A percentile compares a stretch with the other conserved stretches of the same genome.
Conservation (phyloP, 768 basidiomycete genomes). For the Suillus variegatus region DNA sequence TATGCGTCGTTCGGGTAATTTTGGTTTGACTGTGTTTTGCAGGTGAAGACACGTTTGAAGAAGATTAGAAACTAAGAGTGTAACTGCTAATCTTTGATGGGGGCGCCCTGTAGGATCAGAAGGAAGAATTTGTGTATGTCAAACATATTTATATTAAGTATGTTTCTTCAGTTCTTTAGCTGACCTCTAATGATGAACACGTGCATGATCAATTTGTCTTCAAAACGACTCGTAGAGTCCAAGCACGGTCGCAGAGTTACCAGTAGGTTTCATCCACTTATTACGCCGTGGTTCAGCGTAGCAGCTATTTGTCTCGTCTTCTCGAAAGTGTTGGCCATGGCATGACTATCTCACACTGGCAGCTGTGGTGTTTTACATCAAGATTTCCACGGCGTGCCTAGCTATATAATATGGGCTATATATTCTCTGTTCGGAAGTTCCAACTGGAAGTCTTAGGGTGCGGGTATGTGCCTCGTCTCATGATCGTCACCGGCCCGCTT, state of each 20-base stretch:
- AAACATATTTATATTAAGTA: not conserved
- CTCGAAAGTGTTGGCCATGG: no score
- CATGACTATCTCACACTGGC: no score
- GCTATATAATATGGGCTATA: no score
- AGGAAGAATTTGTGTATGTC: not conserved
- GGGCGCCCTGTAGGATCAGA: not conserved
- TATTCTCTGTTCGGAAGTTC: no score
- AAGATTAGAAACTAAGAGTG: constrained; percentile 31
- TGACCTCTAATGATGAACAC: not conserved
- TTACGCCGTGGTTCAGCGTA: not conserved
- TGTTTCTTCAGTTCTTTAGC: not conserved
- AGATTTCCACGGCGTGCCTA: no score
- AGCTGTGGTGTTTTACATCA: no score
- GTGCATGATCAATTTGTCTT: not conserved
- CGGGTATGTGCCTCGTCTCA: no score
- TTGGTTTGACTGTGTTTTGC: not conserved
- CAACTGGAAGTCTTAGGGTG: no score
- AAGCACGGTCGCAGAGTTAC: not conserved
- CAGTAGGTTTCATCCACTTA: not conserved
- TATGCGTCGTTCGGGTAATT: not conserved
- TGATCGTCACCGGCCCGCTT: no score
- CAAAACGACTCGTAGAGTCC: not conserved
- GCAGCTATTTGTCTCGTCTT: no score
- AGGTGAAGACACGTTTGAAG: constrained; percentile 48
- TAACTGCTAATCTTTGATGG: not conserved